Evolutionary conservation across 148 eudicot genomes (phyloP), one percentile per base, ranked within the genome.

Genomic region (Rhododendron griersonianum): DNA sequence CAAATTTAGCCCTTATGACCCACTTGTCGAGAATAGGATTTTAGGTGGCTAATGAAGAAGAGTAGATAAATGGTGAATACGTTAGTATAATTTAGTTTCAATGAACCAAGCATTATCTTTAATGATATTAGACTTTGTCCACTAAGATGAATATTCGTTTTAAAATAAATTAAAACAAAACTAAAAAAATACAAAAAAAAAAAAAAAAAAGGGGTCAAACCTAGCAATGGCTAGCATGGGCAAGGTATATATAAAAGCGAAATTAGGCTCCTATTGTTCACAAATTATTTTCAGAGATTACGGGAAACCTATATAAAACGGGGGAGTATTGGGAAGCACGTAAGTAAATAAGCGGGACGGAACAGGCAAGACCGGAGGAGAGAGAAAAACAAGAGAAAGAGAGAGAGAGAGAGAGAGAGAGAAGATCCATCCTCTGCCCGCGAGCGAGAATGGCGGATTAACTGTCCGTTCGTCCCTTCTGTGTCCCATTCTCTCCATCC

Each of bases 381-480:
- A 55, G 59, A 53, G 57, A 53, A 2, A 53, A 14, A 53, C 14
- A 11, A 23, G 23, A 25, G 33, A 65, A 33, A 65, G 73, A 11
- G 74, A 82, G 75, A 39, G 61, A 67, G 75, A 44, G 57, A 67
- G 44, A 67, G 9, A 19, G 80, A 41, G 48, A 77, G 80, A 78
- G 18, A 45, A 7, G 41, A 23, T 35, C 35, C 25, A 44, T 37
- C n/a, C 78, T 28, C 71, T 35, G 33, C 67, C 80, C 37, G 47
- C 87, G 2, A 14, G 19, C 85, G 85, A 73, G 76, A 86, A 86
- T 86, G 88, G 84, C 81, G 88, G 85, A 73, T 25, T 86, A 73
- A 81, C 81, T 86, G 80, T 73, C 73, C 77, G 16, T 21, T 19
- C 78, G 41, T 77, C 83, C 50, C 71, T 25, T 65, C 48, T 15